Percentiles rank a stretch among this genome's conserved stretches.
Conservation (phyloP, 202 grass and related monocot genomes). For the Bolboschoenoplectus hybrid region DNA sequence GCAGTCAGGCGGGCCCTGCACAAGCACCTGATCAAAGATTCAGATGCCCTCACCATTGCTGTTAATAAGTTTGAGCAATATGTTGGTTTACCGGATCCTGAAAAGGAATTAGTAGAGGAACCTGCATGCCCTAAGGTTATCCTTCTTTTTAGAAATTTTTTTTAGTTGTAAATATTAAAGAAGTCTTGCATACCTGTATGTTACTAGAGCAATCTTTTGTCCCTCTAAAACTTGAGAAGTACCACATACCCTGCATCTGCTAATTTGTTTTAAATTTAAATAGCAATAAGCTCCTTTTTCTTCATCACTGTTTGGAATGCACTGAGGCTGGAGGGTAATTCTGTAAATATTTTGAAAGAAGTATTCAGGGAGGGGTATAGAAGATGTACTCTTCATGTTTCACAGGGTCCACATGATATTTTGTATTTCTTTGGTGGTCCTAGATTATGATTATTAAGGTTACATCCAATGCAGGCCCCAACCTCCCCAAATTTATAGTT, state of each 20-base stretch:
- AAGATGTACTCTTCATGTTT: slow-evolving; percentile 22
- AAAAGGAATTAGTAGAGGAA: slow-evolving; percentile 78
- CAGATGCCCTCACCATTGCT: slow-evolving; percentile 53
- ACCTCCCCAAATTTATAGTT: not conserved
- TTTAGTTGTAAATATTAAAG: not conserved
- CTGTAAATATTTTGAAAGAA: slow-evolving; percentile 22
- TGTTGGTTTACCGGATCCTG: slow-evolving; percentile 61
- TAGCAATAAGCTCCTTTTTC: not conserved
- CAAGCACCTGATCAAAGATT: slow-evolving; percentile 88
- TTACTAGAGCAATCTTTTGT: not conserved
- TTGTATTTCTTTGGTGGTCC: slow-evolving; percentile 37
- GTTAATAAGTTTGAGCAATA: slow-evolving; percentile 72
- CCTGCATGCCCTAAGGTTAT: slow-evolving; percentile 92
- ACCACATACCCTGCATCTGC: not conserved
- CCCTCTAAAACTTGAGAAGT: not conserved
- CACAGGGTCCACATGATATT: slow-evolving; percentile 18
- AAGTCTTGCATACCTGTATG: not conserved
- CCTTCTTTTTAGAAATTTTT: slow-evolving; percentile 35
- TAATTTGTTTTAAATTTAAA: not conserved
- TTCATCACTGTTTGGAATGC: not conserved
- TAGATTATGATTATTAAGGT: not conserved
- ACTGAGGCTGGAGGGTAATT: slow-evolving; percentile 26
- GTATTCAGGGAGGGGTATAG: slow-evolving; percentile 6
- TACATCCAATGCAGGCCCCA: not conserved
- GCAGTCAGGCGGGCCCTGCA: slow-evolving; percentile 65